A percentile compares a stretch with the other conserved stretches of the same genome.
Conservation (phyloP, 1,139 yeast species). For the Yamadazyma atmosphaerica region DNA sequence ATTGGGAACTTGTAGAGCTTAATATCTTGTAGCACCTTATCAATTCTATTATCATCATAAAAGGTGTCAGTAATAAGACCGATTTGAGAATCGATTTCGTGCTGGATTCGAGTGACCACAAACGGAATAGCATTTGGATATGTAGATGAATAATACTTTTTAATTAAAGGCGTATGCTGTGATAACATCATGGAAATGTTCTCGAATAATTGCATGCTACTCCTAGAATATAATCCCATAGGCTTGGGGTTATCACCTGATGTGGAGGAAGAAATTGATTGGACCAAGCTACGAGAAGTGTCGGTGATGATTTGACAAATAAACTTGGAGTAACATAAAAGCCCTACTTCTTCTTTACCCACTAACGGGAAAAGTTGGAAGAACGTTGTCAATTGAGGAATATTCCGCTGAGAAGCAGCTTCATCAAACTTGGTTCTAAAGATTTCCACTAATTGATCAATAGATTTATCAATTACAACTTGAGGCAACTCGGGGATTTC, state of each 20-base stretch:
- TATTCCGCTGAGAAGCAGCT: constrained; percentile 69
- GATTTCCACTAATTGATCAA: constrained; percentile 52
- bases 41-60: constrained; percentile 68
- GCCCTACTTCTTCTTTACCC: constrained; percentile 68
- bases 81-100: constrained; percentile 88
- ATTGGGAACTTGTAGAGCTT: constrained; percentile 57
- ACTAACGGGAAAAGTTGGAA: constrained; percentile 89
- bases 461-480: constrained; percentile 57
- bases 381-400: constrained; percentile 68
- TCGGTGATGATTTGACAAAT: constrained; percentile 83
- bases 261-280: constrained; percentile 29
- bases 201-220: constrained; percentile 76
- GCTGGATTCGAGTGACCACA: constrained; percentile 73
- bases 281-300: constrained; percentile 65
- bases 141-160: constrained; percentile 61
- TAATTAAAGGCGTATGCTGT: constrained; percentile 82
- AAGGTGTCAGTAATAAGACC: constrained; percentile 87
- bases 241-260: constrained; percentile 34
- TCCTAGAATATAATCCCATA: constrained; percentile 60
- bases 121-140: constrained; percentile 57
- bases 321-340: constrained; percentile 79
- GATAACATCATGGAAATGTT: constrained; percentile 80
- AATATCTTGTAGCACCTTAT: constrained; percentile 56
- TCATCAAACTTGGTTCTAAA: constrained; percentile 64
- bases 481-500: constrained; percentile 85